Evolutionary conservation across 2,329 filamentous ascomycete genomes (phyloP), one percentile per base, ranked within the genome.

Genomic region (Grosmannia clavigera): DNA sequence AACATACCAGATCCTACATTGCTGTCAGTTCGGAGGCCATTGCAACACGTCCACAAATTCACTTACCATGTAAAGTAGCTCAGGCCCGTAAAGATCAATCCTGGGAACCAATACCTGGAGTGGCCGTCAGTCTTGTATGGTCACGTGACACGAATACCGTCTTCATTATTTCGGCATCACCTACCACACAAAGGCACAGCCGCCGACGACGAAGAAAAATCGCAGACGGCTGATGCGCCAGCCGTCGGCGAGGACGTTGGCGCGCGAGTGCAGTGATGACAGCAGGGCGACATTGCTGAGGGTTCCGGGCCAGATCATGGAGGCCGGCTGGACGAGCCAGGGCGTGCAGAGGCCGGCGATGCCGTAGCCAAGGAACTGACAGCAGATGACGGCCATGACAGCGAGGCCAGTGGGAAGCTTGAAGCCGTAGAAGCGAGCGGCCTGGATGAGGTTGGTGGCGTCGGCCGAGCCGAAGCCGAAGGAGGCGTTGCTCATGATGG

Each of bases 81-180:
- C 5, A 87, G 72, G 57, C 81, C 83, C 58, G 81, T 81, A 61
- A 82, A 84, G 51, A 87, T 79, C 67, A 80, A 82, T 4, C 81
- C 82, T 0, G 83, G 83, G 65, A 84, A 78, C 78, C 80, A 84
- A 65, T 83, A 82, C 60, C 60, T 59, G 27, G 1, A 1, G 25
- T 46, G 6, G 1, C 2, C 9, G 31, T 52, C 31, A 53, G 35
- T 14, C 43, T 5, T 16, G 35, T 38, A 38, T 11, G 12, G 27
- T 43, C 22, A 14, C 19, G 35, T 29, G 53, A 14, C 31, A 51
- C 1, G 11, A 14, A 1, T 19, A 29, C 22, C 6, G 5, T n/a
- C 25, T 3, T 3, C 35, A 5, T 14, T 12, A 1, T 31, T 11
- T 31, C 14, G 9, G 4, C n/a, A 27, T 9, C 46, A 58, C 56